Evolutionary conservation across 2,329 filamentous ascomycete genomes (phyloP), one percentile per base, ranked within the genome.

Genomic region (Cordyceps javanica): DNA sequence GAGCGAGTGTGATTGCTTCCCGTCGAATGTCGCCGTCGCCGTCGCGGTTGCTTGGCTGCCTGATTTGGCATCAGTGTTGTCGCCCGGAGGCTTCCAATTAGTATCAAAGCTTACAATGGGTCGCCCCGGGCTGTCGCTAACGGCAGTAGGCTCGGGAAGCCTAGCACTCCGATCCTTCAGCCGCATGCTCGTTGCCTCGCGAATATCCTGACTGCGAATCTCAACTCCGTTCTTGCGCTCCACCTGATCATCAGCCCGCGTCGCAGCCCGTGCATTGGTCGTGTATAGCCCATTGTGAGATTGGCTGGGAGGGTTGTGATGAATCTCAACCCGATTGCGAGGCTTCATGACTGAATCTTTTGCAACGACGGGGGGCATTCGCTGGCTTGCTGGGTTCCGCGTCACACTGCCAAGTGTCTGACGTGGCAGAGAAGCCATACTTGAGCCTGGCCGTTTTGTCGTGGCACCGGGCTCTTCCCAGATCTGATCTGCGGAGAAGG

Each of bases 41-140:
- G 66, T 62, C 63, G 61, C 62, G 62, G 65, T 53, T 58, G 60
- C 64, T 65, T 64, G 62, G 62, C 64, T 62, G 61, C 80, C 72
- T 75, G 72, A 70, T 67, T 64, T 88, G 76, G 83, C 74, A 83
- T 91, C 87, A 80, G 88, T 80, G 73, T 77, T 78, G 77, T 82
- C 78, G 70, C 89, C 85, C 70, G 82, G 83, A 69, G 85, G 82
- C 78, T 85, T 88, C 86, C 90, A 96, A 70, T 88, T 83, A 67
- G 83, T 83, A 74, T 96, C 83, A 80, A 97, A 97, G 81, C 93
- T 97, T 80, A 97, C 93, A 78, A 97, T 97, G 62, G 93, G 93
- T 69, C 93, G 86, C 66, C 91, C 91, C 66, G 89, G 88, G 68
- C 82, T 89, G 75, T 97, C 89, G 76, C 91, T 97, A 72, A 97